Evolutionary conservation across 1,284 basidiomycete species (phyloP).

Genomic region (Microbotryum violaceum): DNA sequence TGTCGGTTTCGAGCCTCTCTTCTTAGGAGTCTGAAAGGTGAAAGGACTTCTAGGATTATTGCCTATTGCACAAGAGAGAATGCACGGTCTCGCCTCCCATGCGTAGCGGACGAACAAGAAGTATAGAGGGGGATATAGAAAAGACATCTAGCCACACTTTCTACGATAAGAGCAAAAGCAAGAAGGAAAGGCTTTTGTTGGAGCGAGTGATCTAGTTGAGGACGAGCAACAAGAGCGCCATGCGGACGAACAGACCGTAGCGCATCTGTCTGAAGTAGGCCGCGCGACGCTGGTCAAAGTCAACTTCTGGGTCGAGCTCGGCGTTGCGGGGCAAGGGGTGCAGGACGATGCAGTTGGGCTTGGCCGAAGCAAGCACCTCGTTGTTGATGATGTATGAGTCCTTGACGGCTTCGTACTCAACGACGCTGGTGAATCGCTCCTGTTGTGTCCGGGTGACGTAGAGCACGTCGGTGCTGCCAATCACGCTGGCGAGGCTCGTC

Average conservation of each 20-base stretch:
- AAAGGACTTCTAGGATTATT: no score
- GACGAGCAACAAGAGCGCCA: conserved; percentile 8
- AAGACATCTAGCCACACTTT: no score
- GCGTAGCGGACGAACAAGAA: no score
- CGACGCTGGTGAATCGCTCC: conserved; percentile 77
- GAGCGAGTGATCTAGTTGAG: background rate
- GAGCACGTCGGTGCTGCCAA: conserved; percentile 89
- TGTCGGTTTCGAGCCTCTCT: no score
- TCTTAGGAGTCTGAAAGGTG: no score
- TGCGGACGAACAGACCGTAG: conserved; percentile 82
- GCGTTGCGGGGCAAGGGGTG: conserved; percentile 90
- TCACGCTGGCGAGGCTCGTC: conserved; percentile 79
- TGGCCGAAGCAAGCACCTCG: conserved; percentile 51
- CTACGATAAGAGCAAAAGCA: no score
- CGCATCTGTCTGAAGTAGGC: conserved; percentile 99
- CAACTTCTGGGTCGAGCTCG: conserved; percentile 98
- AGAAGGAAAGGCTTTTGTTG: no score
- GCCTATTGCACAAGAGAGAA: no score
- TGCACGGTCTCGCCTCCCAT: no score
- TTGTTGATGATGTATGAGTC: conserved; percentile 91
- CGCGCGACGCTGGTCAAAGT: conserved; percentile 87
- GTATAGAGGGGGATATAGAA: no score
- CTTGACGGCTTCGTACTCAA: conserved; percentile 85
- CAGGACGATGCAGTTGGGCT: conserved; percentile 97
- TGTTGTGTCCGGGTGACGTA: conserved; percentile 96